These are phyloP conservation scores for Psilocybe subaeruginosa DNA, from an alignment of 768 basidiomycete genomes.

Conservation along the genomic window DNA sequence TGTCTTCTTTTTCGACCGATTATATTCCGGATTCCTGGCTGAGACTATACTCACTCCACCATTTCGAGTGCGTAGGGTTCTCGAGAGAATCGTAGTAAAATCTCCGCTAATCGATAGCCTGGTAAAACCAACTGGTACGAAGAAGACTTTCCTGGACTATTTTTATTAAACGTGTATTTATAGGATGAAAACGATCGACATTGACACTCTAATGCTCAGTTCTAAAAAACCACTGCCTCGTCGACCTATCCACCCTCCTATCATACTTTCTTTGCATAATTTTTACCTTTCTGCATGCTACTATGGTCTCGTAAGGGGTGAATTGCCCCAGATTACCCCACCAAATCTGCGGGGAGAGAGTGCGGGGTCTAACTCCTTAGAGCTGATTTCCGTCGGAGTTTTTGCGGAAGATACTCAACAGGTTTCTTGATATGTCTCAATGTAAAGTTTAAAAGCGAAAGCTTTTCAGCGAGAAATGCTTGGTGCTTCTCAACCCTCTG, in stretches of 20 bases:
- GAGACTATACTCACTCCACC: background rate
- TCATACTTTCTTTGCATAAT: too few species aligned
- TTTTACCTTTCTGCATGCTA: background rate
- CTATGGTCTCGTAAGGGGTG: background rate
- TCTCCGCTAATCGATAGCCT: background rate
- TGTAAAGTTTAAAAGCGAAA: background rate
- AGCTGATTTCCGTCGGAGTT: constrained; percentile 5
- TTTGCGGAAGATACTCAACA: constrained; percentile 9
- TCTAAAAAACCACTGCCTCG: too few species aligned
- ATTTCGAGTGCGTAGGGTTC: background rate
- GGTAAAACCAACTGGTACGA: background rate
- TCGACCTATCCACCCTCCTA: too few species aligned
- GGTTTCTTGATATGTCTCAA: background rate
- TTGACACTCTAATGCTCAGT: too few species aligned
- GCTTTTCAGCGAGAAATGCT: background rate
- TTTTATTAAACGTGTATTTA: background rate
- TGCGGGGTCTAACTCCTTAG: constrained; percentile 9
- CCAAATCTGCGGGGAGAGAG: background rate
- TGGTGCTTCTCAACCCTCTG: background rate
- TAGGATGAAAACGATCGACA: background rate
- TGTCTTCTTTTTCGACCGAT: constrained; percentile 2
- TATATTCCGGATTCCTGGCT: constrained; percentile 5
- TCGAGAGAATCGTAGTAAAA: background rate
- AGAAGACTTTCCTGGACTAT: background rate
- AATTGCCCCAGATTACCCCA: constrained; percentile 1